Base-by-base conservation (phyloP, 2,329 filamentous ascomycete genomes). In the Lasiodiplodia hormozganensis region DNA sequence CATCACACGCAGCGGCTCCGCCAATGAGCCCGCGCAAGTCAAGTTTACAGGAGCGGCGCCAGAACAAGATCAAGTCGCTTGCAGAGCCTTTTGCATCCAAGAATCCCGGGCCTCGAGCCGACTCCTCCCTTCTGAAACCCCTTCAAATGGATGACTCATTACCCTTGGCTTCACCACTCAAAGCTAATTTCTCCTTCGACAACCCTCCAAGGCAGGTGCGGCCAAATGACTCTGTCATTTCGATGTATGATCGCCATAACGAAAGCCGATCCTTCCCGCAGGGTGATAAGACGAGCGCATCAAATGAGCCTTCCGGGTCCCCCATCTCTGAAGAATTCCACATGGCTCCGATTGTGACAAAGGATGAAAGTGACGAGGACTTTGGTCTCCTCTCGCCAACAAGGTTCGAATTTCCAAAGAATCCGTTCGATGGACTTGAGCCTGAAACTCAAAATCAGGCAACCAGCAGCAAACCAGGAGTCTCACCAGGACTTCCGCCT, bases 301-400 rank as follows among this genome's bases (percentile, higher is more conserved):
- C 34, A 14, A 28, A 28, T n/a, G 62, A 69, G 47, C 60, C 62
- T 21, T 43, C 60, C 10, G 68, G 28, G 6, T 85, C 83, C 7
- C 83, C 83, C 21, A 75, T 79, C 34, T 74, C 79, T 21, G 76
- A 76, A 6, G 74, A 77, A 43, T 81, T 80, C 62, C 75, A 78
- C 11, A 75, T 75, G 57, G 74, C 77, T 68, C 62, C 74, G 10
- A 76, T 79, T 49, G 68, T 71, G 25, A 67, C 68, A 21, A 49
- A 68, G 8, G 70, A 62, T 47, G 73, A 74, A n/a, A 73, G 77
- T n/a, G 76, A 77, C 14, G 78, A 79, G 73, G 75, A 77, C 2
- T 80, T 77, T 54, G 78, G 78, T 5, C 43, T 81, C 16, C 76
- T 79, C 34, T 81, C 79, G 51, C 79, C 79, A 18, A 82, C 78